These are phyloP conservation scores for Trypethelium eluteriae DNA, from an alignment of 495 filamentous ascomycete genomes.

Conservation along the genomic window DNA sequence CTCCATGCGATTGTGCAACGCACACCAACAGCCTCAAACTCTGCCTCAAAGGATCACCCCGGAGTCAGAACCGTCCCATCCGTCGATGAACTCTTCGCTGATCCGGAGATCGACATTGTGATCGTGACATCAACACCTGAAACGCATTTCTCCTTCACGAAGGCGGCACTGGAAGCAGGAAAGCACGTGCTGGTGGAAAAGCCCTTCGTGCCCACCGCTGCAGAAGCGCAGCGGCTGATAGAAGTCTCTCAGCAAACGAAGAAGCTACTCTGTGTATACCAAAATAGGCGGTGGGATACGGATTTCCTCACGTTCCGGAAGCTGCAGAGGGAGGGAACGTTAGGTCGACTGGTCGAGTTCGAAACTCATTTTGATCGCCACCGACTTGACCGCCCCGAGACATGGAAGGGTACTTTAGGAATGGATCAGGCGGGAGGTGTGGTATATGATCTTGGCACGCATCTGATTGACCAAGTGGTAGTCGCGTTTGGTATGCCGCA, in stretches of 20 bases:
- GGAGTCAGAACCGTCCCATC: slow-evolving; percentile 55
- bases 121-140: slow-evolving; percentile 69
- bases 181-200: slow-evolving; percentile 90
- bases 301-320: slow-evolving; percentile 72
- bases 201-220: slow-evolving; percentile 67
- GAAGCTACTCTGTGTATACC: slow-evolving; percentile 69
- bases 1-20: slow-evolving; percentile 78
- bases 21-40: slow-evolving; percentile 53
- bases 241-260: slow-evolving; percentile 53
- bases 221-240: slow-evolving; percentile 65
- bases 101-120: slow-evolving; percentile 60
- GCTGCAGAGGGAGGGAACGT: slow-evolving; percentile 46
- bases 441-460: slow-evolving; percentile 76
- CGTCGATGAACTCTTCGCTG: slow-evolving; percentile 55
- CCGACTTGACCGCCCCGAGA: slow-evolving; percentile 45
- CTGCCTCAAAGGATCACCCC: slow-evolving; percentile 61
- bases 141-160: slow-evolving; percentile 60
- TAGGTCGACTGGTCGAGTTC: slow-evolving; percentile 70
- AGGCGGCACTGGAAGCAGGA: slow-evolving; percentile 59
- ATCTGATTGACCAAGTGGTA: slow-evolving; percentile 75
- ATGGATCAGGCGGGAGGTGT: slow-evolving; percentile 60
- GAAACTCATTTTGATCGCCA: slow-evolving; percentile 83
- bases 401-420: slow-evolving; percentile 54
- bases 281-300: slow-evolving; percentile 80
- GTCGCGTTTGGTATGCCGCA: slow-evolving; percentile 70